Conservation (phyloP, 1,284 basidiomycete species). For the Takashimella koratensis region DNA sequence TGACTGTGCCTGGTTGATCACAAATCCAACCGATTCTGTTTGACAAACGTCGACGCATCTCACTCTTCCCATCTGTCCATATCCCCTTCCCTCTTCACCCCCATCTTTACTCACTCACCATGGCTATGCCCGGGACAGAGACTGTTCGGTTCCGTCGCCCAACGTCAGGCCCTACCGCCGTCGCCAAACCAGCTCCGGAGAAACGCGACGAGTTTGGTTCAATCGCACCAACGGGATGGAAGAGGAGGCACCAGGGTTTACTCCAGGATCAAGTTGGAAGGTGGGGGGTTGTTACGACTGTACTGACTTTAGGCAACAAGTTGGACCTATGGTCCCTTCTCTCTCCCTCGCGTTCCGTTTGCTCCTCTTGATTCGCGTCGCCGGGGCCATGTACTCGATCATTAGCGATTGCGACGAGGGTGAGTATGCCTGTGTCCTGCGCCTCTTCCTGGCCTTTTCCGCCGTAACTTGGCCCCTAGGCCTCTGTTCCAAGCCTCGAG, state of each 20-base stretch:
- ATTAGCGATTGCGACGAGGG: constrained; percentile 98
- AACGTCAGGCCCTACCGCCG: constrained; percentile 39
- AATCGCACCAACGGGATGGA: constrained; percentile 40
- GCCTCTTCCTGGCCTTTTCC: not conserved
- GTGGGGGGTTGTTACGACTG: constrained; percentile 28
- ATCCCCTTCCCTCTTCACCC: not conserved
- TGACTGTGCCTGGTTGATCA: too few species aligned
- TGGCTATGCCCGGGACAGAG: constrained; percentile 43
- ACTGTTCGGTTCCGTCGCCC: constrained; percentile 45
- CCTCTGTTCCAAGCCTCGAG: not conserved
- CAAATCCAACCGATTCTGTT: too few species aligned
- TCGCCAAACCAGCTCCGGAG: constrained; percentile 13
- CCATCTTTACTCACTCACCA: constrained; percentile 1
- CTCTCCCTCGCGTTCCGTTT: constrained; percentile 79
- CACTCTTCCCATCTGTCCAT: too few species aligned
- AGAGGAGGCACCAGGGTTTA: constrained; percentile 45
- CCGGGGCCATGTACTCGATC: constrained; percentile 92
- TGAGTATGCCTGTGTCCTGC: constrained; percentile 49
- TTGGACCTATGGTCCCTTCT: constrained; percentile 71
- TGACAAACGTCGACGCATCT: too few species aligned
- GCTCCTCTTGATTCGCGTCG: constrained; percentile 73
- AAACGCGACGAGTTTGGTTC: constrained; percentile 44
- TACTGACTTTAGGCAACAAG: constrained; percentile 22
- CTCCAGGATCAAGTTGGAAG: constrained; percentile 46
- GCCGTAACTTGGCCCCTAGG: not conserved